Evolutionary conservation across 805 yeast species (phyloP), one percentile per base, ranked within the genome.

Genomic region (Yamadazyma ubonensis): DNA sequence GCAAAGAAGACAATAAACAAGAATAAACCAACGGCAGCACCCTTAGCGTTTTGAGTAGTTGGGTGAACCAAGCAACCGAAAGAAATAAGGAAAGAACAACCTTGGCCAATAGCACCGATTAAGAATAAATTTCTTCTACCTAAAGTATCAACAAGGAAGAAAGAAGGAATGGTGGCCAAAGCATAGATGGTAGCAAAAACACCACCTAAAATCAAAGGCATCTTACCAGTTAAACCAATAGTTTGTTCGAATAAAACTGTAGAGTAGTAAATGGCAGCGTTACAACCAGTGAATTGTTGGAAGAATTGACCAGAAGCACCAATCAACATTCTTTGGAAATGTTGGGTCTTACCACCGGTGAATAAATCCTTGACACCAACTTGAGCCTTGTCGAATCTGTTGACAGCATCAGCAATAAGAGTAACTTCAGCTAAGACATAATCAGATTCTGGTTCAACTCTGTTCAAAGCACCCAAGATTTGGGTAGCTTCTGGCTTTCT

Each of bases 271-370:
- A 90, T 87, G 46, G 89, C 86, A 58, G 90, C 89, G 67, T 90
- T 89, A 53, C 88, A 82, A 45, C 97, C 97, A 12, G 95, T 81
- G 56, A 88, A 79, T 67, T 90, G 98, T 65, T 91, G 97, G 58
- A 87, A 71, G 12, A 87, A 82, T 63, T 87, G 96, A 28, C 85
- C 53, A 3, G 73, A 62, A 41, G 82, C 73, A 44, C 95, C 95
- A n/a, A 91, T 79, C 36, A 56, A 18, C 65, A 65, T 59, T 61
- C 71, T 65, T 55, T 73, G 76, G 51, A 79, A 62, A 53, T 81
- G 79, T 59, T 79, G 84, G 36, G 80, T 70, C 56, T 78, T 78
- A 22, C 81, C 80, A 61, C 81, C 61, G 12, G 67, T 55, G 43
- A 69, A 60, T 44, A 69, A 48, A 28, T 67, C 72, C 52, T 63